These are phyloP conservation scores for Sicyos edulis DNA, from an alignment of 306 rosid genomes.

Conservation along the genomic window DNA sequence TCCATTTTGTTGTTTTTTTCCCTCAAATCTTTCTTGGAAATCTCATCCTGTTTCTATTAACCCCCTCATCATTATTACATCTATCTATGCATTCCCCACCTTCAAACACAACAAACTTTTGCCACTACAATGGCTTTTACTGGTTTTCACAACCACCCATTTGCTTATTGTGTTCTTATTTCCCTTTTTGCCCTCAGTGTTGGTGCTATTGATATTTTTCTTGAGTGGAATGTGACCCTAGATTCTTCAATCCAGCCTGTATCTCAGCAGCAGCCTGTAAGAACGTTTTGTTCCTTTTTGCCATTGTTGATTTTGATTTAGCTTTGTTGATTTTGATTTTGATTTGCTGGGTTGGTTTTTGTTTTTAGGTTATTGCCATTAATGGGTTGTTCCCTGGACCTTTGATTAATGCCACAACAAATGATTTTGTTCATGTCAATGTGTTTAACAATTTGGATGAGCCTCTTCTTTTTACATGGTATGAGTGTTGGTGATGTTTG, in stretches of 20 bases:
- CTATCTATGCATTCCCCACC: not conserved
- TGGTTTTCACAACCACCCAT: not conserved
- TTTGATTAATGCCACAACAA: constrained; percentile 62
- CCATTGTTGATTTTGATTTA: not conserved
- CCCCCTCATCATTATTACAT: constrained; percentile 10
- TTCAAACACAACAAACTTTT: constrained; percentile 4
- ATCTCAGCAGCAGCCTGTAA: constrained; percentile 39
- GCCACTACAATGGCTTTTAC: constrained; percentile 26
- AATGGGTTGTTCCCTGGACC: constrained; percentile 87
- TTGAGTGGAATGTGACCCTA: constrained; percentile 39
- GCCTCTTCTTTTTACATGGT: constrained; percentile 75
- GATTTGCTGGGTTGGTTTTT: not conserved
- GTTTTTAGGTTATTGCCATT: constrained; percentile 56
- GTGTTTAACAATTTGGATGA: constrained; percentile 65
- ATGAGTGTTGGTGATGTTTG: not conserved
- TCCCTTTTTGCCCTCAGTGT: constrained; percentile 24
- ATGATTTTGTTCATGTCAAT: constrained; percentile 51
- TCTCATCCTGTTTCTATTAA: constrained; percentile 11
- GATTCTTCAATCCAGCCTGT: constrained; percentile 34
- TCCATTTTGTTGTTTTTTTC: constrained; percentile 1
- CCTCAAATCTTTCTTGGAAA: constrained; percentile 24
- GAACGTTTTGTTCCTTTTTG: not conserved
- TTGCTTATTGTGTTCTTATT: constrained; percentile 15
- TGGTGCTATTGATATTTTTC: constrained; percentile 36
- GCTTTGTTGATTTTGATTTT: not conserved